Evolutionary conservation across 345 rosid genomes (phyloP).

Genomic region (Pistacia integerrima): DNA sequence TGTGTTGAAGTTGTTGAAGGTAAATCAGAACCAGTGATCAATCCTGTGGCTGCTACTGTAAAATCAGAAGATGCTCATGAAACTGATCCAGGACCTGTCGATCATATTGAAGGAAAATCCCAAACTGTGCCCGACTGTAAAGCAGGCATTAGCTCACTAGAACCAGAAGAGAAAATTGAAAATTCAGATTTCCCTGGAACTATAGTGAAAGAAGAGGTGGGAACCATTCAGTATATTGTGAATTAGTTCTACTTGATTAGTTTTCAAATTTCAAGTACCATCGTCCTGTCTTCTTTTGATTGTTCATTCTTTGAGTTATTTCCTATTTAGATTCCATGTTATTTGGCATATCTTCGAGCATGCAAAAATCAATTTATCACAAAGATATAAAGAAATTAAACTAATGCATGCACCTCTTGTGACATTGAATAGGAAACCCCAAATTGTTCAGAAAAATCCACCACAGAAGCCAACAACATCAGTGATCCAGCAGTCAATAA

Average conservation of each 20-base stretch:
- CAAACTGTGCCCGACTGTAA: constrained; percentile 2
- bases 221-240: not conserved
- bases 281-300: not conserved
- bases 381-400: not conserved
- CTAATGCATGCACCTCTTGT: constrained; percentile 10
- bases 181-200: constrained; percentile 9
- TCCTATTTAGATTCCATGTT: not conserved
- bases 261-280: not conserved
- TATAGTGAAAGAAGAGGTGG: constrained; percentile 28
- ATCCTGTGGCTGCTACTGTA: constrained; percentile 7
- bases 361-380: not conserved
- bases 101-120: constrained; percentile 13
- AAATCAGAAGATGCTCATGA: constrained; percentile 8
- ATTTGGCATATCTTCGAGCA: not conserved
- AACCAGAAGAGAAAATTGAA: constrained; percentile 16
- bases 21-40: constrained; percentile 17
- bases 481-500: constrained; percentile 10
- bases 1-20: constrained; percentile 3
- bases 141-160: constrained; percentile 5
- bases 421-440: constrained; percentile 31
- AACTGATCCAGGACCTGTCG: not conserved
- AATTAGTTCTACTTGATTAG: not conserved
- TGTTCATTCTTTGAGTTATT: not conserved
- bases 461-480: constrained; percentile 11
- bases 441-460: constrained; percentile 15